Percentiles rank a stretch among this genome's conserved stretches.
phyloP scores from a whole-genome alignment of 805 yeast genomes.

The Teunomyces tritomae region DNA sequence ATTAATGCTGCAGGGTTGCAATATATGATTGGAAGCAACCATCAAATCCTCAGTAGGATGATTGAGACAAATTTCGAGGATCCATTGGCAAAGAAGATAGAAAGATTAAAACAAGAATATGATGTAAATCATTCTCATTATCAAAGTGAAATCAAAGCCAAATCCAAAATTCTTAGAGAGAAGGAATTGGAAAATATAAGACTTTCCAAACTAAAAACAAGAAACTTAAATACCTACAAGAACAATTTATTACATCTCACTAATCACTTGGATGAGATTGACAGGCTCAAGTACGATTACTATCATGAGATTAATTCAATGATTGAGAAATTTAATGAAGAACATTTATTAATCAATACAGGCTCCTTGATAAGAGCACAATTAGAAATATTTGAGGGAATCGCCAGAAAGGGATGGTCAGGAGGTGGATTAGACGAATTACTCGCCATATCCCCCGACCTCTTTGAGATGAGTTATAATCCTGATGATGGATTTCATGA shows the following conservation, averaged over 20 bases:
- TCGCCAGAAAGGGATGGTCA: constrained; percentile 81
- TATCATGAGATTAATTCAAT: constrained; percentile 61
- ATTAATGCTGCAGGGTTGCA: constrained; percentile 75
- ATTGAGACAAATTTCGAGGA: constrained; percentile 53
- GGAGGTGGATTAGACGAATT: constrained; percentile 83
- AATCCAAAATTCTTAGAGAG: constrained; percentile 50
- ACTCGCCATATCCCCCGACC: constrained; percentile 60
- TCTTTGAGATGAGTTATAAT: constrained; percentile 20
- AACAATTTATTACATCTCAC: constrained; percentile 66
- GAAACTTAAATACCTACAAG: constrained; percentile 68
- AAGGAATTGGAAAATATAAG: constrained; percentile 63
- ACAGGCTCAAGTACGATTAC: constrained; percentile 69
- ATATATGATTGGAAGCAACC: constrained; percentile 72
- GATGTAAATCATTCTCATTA: constrained; percentile 51
- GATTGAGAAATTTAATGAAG: constrained; percentile 58
- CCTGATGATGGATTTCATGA: constrained; percentile 1
- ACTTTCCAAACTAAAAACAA: constrained; percentile 55
- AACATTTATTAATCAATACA: constrained; percentile 49
- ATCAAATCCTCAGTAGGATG: constrained; percentile 61
- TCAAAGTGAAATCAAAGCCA: constrained; percentile 49
- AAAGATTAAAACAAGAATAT: constrained; percentile 43
- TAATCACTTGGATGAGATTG: constrained; percentile 74
- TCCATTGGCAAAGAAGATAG: constrained; percentile 48
- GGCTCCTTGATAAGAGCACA: constrained; percentile 74
- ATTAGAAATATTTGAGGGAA: constrained; percentile 74